These are phyloP conservation scores for Tetracentron sinense DNA, from an alignment of 164 flowering plant species.

Conservation along the genomic window DNA sequence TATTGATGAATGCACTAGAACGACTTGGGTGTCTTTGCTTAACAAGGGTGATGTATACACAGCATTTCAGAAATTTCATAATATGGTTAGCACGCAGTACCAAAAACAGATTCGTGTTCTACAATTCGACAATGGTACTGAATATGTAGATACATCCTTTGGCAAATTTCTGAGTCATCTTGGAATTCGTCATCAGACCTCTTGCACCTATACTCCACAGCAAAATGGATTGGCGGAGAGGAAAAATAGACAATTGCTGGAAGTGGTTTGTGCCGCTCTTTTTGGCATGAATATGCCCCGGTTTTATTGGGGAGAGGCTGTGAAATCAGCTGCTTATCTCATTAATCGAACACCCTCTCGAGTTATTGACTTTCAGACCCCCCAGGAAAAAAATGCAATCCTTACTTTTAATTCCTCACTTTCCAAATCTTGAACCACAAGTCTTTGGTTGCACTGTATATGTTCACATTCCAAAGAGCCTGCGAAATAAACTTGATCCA, in stretches of 20 bases:
- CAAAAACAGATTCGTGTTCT: conserved; percentile 4
- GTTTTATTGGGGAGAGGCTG: conserved; percentile 11
- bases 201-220: conserved; percentile 9
- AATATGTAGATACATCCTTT: no score
- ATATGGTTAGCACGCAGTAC: conserved; percentile 9
- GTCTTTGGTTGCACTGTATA: conserved; percentile 9
- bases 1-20: no score
- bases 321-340: conserved; percentile 12
- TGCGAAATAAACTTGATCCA: neutral
- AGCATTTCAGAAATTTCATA: conserved; percentile 5
- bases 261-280: conserved; percentile 16
- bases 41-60: neutral
- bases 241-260: conserved; percentile 11
- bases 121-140: conserved; percentile 14
- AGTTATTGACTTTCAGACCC: neutral
- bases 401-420: neutral
- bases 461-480: conserved; percentile 1
- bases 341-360: conserved; percentile 12
- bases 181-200: conserved; percentile 12
- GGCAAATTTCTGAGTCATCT: neutral
- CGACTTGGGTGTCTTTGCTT: no score
- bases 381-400: conserved; percentile 1
- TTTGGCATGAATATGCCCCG: conserved; percentile 19
- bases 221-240: conserved; percentile 16
- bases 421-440: conserved; percentile 13